phyloP scores from a whole-genome alignment of 352 stramenopile genomes.

The Globisporangium radiosum region DNA sequence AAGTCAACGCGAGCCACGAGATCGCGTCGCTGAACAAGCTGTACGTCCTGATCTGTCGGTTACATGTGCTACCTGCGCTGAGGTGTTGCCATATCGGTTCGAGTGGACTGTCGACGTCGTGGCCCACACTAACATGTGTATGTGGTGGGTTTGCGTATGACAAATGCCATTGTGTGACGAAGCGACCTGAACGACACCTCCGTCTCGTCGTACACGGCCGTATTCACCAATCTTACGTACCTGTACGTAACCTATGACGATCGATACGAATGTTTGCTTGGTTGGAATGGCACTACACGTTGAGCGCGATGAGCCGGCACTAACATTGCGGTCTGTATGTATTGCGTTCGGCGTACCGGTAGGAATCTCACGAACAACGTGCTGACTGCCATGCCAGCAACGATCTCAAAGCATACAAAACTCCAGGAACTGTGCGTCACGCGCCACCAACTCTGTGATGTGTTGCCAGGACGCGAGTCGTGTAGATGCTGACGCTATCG shows the following conservation, averaged over 20 bases:
- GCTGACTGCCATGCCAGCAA: neutral
- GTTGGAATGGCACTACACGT: neutral
- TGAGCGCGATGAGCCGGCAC: neutral
- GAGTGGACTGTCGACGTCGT: too few relatives aligned
- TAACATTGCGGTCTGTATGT: neutral
- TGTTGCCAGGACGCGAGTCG: neutral
- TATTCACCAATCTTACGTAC: neutral
- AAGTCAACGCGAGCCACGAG: neutral
- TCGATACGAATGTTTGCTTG: too few relatives aligned
- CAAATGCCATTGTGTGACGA: neutral
- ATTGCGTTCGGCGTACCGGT: neutral
- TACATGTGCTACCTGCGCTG: too few relatives aligned
- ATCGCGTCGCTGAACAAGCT: neutral
- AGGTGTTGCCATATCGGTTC: too few relatives aligned
- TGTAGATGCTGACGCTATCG: neutral
- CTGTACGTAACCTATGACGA: slow-evolving; percentile 2
- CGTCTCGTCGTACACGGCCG: neutral
- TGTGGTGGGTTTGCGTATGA: too few relatives aligned
- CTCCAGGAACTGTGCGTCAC: neutral
- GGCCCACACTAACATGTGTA: too few relatives aligned
- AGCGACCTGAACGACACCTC: neutral
- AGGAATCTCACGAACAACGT: slow-evolving; percentile 7
- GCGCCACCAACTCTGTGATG: neutral
- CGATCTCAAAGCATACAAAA: neutral
- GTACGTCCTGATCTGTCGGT: too few relatives aligned